Evolutionary conservation across 352 stramenopile genomes (phyloP).

Genomic region (Globisporangium recalcitrans): DNA sequence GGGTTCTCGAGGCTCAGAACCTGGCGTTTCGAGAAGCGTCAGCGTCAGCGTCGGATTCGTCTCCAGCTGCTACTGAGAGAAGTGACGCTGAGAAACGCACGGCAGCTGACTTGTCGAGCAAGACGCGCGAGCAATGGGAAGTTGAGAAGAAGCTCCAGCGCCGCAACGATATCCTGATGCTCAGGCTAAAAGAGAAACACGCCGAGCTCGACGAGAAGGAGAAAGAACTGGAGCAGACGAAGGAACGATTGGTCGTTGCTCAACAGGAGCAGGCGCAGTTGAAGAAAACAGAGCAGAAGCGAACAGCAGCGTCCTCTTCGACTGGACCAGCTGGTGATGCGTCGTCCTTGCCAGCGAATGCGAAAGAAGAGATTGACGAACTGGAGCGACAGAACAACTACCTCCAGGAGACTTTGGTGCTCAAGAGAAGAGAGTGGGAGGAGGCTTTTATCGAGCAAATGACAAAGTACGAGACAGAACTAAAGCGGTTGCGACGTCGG

Average conservation of each 20-base stretch:
- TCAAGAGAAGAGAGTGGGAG: slow-evolving; percentile 72
- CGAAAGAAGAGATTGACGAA: slow-evolving; percentile 31
- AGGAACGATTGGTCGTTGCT: slow-evolving; percentile 25
- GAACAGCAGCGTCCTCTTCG: neutral
- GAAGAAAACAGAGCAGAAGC: slow-evolving; percentile 20
- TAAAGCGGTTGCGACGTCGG: slow-evolving; percentile 41
- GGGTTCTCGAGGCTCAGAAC: slow-evolving; percentile 76
- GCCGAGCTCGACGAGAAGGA: slow-evolving; percentile 35
- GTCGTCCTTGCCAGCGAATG: neutral
- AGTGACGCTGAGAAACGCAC: neutral
- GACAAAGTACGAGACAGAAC: slow-evolving; percentile 47
- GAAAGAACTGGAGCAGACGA: slow-evolving; percentile 37
- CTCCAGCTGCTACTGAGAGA: slow-evolving; percentile 1
- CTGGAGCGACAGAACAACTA: slow-evolving; percentile 51
- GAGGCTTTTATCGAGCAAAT: slow-evolving; percentile 39
- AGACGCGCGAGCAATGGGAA: slow-evolving; percentile 43
- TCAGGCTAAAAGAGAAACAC: slow-evolving; percentile 69
- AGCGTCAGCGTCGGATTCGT: slow-evolving; percentile 6
- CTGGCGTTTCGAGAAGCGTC: slow-evolving; percentile 58
- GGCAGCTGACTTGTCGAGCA: neutral
- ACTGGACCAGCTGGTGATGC: slow-evolving; percentile 3
- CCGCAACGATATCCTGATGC: slow-evolving; percentile 53
- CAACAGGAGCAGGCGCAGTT: slow-evolving; percentile 25
- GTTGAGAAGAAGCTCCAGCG: slow-evolving; percentile 67
- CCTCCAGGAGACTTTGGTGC: slow-evolving; percentile 46